These are phyloP conservation scores for Pythium phragmiticola DNA, from an alignment of 352 stramenopile genomes.

Conservation along the genomic window DNA sequence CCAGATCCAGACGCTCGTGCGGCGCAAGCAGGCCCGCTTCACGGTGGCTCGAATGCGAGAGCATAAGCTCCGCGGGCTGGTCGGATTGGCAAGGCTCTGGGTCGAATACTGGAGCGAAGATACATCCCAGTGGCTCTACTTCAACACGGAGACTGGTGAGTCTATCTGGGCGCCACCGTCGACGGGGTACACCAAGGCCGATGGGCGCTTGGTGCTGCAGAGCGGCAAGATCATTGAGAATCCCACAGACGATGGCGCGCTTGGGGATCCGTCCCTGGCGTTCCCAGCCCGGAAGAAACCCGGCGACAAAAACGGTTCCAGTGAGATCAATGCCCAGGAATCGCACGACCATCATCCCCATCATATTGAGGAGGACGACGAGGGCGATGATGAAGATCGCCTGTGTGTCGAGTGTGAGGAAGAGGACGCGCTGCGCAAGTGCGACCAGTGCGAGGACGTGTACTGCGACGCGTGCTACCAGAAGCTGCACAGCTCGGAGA, in stretches of 20 bases:
- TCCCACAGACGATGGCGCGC: constrained; percentile 42
- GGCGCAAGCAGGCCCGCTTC: constrained; percentile 44
- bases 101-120: constrained; percentile 83
- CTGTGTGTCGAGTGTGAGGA: constrained; percentile 82
- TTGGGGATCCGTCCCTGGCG: constrained; percentile 28
- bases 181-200: constrained; percentile 69
- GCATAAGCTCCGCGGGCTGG: constrained; percentile 36
- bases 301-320: neutral
- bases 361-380: constrained; percentile 38
- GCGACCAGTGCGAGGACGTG: constrained; percentile 72
- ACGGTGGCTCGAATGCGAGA: constrained; percentile 34
- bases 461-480: constrained; percentile 80
- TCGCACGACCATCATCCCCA: constrained; percentile 14
- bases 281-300: constrained; percentile 26
- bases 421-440: constrained; percentile 61
- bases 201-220: constrained; percentile 66
- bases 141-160: constrained; percentile 73
- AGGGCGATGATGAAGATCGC: constrained; percentile 57
- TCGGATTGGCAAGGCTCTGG: constrained; percentile 52
- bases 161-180: constrained; percentile 63
- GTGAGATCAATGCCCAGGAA: constrained; percentile 9
- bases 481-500: constrained; percentile 65
- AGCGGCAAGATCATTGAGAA: constrained; percentile 67
- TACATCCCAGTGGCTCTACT: constrained; percentile 72
- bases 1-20: constrained; percentile 65